Evolutionary conservation across 2,329 filamentous ascomycete species (phyloP).

Genomic region (Colletotrichum ledebouriae): DNA sequence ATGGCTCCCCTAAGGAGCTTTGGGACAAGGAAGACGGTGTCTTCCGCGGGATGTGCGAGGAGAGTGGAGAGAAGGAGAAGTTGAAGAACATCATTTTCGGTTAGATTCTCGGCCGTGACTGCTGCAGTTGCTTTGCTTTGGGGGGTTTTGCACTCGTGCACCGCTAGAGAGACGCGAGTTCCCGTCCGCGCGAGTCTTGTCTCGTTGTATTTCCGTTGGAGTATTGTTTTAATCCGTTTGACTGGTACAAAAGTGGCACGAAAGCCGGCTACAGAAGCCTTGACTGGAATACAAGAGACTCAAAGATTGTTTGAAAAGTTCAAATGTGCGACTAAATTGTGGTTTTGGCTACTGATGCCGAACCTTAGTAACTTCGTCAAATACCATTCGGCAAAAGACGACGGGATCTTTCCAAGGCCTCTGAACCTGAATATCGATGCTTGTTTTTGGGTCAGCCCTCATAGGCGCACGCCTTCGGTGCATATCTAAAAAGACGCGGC

Average conservation of each 20-base stretch:
- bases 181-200: neutral
- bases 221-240: slow-evolving; percentile 7
- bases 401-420: too few species aligned
- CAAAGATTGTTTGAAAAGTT: neutral
- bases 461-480: too few species aligned
- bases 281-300: neutral
- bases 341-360: too few species aligned
- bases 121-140: neutral
- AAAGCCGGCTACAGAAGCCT: slow-evolving; percentile 12
- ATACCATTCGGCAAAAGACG: too few species aligned
- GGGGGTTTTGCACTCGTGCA: too few species aligned
- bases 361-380: too few species aligned
- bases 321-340: too few species aligned
- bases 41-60: slow-evolving; percentile 74
- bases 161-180: neutral
- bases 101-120: neutral
- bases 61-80: slow-evolving; percentile 70
- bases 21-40: slow-evolving; percentile 66
- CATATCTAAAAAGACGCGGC: too few species aligned
- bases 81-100: slow-evolving; percentile 61
- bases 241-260: slow-evolving; percentile 3
- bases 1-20: slow-evolving; percentile 73
- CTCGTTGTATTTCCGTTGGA: neutral
- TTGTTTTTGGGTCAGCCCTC: too few species aligned
- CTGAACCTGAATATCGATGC: too few species aligned